Percentiles rank a stretch among this genome's conserved stretches.
Conservation (phyloP, 177 flowering plant genomes). For the Tripterygium wilfordii region DNA sequence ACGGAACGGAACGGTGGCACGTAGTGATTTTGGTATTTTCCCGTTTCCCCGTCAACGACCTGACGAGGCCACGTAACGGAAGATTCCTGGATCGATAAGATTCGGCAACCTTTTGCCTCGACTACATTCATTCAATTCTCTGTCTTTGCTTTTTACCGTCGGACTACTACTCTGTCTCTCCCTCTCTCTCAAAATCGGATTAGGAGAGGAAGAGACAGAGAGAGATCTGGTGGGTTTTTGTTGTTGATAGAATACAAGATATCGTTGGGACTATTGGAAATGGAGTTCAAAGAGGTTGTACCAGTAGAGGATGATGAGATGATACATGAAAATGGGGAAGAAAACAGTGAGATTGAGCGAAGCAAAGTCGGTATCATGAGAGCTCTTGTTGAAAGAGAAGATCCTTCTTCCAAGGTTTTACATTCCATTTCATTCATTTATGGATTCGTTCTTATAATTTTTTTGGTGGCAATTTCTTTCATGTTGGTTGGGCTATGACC, state of each 20-base stretch:
- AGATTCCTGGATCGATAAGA: too few relatives aligned
- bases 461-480: not conserved
- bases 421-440: too few relatives aligned
- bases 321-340: not conserved
- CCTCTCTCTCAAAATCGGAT: too few relatives aligned
- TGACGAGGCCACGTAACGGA: too few relatives aligned
- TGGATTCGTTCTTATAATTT: not conserved
- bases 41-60: too few relatives aligned
- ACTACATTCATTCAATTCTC: too few relatives aligned
- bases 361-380: constrained; percentile 45
- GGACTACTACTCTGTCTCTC: too few relatives aligned
- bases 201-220: not conserved
- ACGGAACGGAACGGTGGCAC: too few relatives aligned
- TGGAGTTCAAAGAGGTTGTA: constrained; percentile 1
- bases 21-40: too few relatives aligned
- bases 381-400: constrained; percentile 28
- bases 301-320: not conserved
- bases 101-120: too few relatives aligned
- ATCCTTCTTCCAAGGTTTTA: constrained; percentile 43
- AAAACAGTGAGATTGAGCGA: constrained; percentile 35
- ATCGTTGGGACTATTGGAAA: too few relatives aligned
- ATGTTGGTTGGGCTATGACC: not conserved
- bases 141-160: too few relatives aligned
- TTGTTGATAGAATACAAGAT: not conserved
- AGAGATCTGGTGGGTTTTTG: not conserved